Conservation (phyloP, 2,329 filamentous ascomycete species). For the Lasiodiplodia gonubiensis region DNA sequence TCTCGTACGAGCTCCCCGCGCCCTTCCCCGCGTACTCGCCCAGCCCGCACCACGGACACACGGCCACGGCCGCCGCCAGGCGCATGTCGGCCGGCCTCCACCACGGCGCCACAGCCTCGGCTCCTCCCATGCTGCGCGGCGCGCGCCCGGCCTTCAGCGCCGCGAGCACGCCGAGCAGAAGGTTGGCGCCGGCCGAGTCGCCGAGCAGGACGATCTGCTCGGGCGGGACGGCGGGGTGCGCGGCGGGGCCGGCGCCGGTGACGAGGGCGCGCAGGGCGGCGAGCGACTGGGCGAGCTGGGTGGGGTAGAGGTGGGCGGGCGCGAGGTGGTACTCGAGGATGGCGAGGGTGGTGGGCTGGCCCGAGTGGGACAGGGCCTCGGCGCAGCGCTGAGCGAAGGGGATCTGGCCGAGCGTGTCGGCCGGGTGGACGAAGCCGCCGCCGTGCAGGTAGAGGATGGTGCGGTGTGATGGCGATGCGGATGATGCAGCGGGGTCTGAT, state of each 20-base stretch:
- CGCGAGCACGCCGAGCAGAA: conserved; percentile 48
- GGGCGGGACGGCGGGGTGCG: conserved; percentile 33
- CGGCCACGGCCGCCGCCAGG: not conserved
- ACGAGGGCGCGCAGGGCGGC: conserved; percentile 46
- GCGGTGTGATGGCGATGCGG: conserved; percentile 33
- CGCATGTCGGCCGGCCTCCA: not conserved
- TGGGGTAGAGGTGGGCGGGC: conserved; percentile 47
- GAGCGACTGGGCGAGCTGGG: conserved; percentile 50
- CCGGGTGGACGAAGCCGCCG: conserved; percentile 50
- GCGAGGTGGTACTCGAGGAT: conserved; percentile 61
- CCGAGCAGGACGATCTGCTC: conserved; percentile 50
- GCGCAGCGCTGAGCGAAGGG: conserved; percentile 41
- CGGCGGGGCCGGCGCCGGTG: conserved; percentile 24
- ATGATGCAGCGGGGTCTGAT: not conserved
- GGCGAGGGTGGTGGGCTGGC: conserved; percentile 54
- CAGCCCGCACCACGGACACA: conserved; percentile 7
- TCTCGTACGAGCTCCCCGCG: not conserved
- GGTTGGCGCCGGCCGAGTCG: conserved; percentile 56
- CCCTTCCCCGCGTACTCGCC: not conserved
- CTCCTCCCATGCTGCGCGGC: not conserved
- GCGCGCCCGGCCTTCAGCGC: conserved; percentile 40
- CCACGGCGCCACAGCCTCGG: not conserved
- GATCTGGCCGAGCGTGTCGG: conserved; percentile 40
- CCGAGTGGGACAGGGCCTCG: conserved; percentile 32
- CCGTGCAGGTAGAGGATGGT: conserved; percentile 44